These are phyloP conservation scores for Rhizopogon salebrosus DNA, from an alignment of 768 basidiomycete species.

Conservation along the genomic window DNA sequence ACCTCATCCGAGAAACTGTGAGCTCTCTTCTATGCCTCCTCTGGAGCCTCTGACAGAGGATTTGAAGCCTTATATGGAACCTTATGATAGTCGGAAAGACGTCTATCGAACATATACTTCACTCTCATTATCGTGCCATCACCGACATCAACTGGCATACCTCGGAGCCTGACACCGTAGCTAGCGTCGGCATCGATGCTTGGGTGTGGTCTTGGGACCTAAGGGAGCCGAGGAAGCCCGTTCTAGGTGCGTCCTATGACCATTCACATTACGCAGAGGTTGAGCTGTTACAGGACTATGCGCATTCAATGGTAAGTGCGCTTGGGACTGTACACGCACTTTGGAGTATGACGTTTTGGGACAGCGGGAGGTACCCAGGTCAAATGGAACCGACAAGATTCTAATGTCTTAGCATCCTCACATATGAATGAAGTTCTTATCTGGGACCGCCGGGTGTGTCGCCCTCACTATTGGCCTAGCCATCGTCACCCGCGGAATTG, in stretches of 20 bases:
- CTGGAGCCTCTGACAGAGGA: background rate
- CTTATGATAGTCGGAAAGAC: conserved; percentile 67
- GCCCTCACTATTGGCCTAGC: background rate
- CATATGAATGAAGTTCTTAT: conserved; percentile 84
- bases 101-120: conserved; percentile 79
- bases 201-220: conserved; percentile 97
- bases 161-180: conserved; percentile 75
- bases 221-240: conserved; percentile 61
- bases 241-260: conserved; percentile 43
- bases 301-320: conserved; percentile 46
- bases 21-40: conserved; percentile 16
- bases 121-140: conserved; percentile 90
- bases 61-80: conserved; percentile 85
- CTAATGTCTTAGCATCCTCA: conserved; percentile 83
- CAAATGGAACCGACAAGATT: conserved; percentile 91
- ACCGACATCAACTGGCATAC: conserved; percentile 99
- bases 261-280: background rate
- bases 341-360: background rate
- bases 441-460: conserved; percentile 87
- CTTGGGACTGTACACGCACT: background rate
- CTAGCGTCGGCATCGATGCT: conserved; percentile 89
- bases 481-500: background rate
- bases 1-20: conserved; percentile 88
- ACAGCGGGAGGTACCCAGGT: conserved; percentile 88
- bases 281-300: conserved; percentile 38